Base-by-base conservation (phyloP, 2,329 filamentous ascomycete genomes). In the Fragosphaeria purpurea region DNA sequence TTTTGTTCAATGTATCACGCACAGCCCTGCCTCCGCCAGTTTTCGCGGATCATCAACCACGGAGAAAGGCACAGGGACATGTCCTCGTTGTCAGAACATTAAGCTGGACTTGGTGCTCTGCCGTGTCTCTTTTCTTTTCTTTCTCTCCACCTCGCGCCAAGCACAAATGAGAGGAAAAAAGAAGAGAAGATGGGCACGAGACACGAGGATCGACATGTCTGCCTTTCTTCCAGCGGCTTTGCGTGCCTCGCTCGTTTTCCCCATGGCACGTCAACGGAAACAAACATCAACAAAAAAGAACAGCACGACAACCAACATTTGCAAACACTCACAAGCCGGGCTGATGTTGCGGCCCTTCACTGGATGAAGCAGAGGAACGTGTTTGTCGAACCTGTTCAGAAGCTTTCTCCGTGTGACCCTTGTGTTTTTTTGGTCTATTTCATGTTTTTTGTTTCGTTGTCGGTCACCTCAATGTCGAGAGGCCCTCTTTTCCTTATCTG, bases 341-440 rank as follows among this genome's bases (percentile, higher is more conserved):
- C 72, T 73, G 73, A 75, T 76, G 70, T 73, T 76, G 67, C 73
- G 71, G 60, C 71, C 72, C 67, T 70, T 44, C 68, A 66, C 63
- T 64, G 31, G 37, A 37, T 11, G 35, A 39, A 42, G 31, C 22
- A 44, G 6, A 39, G 39, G 9, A 40, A 41, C 31, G 12, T 41
- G 35, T 13, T n/a, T 22, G 12, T 50, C 13, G 7, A 12, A 34
- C 35, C 46, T 44, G 39, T 47, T 22, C 22, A 22, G 22, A 22
- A 22, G 46, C 34, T 43, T 38, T 35, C 13, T 42, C 35, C 38
- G 30, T 38, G 2, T 43, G 41, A 6, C 42, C 13, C 31, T 31
- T 46, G 42, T 50, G 30, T 35, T n/a, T 37, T 11, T 37, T 7
- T 37, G 35, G 44, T 39, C 41, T 43, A 22, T 43, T 34, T 8